Evolutionary conservation across 768 basidiomycete genomes (phyloP), one percentile per base, ranked within the genome.

Genomic region (Trametes villosa): DNA sequence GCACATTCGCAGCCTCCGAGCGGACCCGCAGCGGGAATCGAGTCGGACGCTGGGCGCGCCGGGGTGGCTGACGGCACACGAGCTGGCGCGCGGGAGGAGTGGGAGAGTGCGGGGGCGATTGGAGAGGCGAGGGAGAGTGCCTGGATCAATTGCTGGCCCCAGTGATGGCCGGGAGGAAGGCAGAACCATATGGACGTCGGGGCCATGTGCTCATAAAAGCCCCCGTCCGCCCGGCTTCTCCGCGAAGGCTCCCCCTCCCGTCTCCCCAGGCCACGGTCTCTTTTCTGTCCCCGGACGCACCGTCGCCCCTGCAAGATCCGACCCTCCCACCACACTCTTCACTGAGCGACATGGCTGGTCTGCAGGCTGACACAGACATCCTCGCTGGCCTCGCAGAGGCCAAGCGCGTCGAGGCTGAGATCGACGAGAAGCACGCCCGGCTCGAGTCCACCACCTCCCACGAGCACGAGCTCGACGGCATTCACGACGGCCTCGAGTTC

Each of bases 401-500:
- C 2, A 47, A 51, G 27, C 52, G 48, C 46, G 63, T 63, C 63
- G 67, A 68, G 52, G 53, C 48, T 30, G 57, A 61, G 59, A 53
- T 50, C 50, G 62, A 65, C 45, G 66, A 75, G 67, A 69, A 71
- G 58, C 65, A 67, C 42, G 46, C 13, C 22, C 67, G 65, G n/a
- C 40, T 53, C 41, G 33, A 45, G 9, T 52, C 59, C 46, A 31
- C 50, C 24, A 55, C 60, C 42, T 64, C 65, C 30, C 56, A 69
- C 55, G 72, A 71, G 24, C 56, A 64, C 51, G 75, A 77, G 46
- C 63, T 67, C 54, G 80, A 79, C 49, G 72, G 74, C 30, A 73
- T 71, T 44, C 76, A 80, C 41, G 83, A 84, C 46, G 85, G 83
- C 22, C 76, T 88, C 53, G 80, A 81, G 65, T 85, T 86, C 66